Evolutionary conservation across 2,329 filamentous ascomycete genomes (phyloP).

Genomic region (Sodiomyces alkalinus): DNA sequence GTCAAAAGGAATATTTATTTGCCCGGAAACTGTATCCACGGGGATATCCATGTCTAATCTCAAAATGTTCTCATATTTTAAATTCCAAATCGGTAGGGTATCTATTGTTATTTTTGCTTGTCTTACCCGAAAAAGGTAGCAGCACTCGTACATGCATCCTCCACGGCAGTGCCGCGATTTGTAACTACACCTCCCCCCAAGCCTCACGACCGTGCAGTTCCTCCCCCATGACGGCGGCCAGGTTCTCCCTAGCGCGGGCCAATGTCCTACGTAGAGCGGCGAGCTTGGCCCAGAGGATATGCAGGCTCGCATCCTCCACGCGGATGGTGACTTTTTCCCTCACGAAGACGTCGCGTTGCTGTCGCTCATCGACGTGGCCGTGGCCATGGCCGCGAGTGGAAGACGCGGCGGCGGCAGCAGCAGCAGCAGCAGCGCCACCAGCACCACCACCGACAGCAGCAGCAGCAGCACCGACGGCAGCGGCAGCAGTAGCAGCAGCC

Average conservation of each 20-base stretch:
- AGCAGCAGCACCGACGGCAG: too few species aligned
- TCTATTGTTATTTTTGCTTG: too few species aligned
- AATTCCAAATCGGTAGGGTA: too few species aligned
- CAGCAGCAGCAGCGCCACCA: too few species aligned
- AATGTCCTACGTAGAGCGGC: constrained; percentile 62
- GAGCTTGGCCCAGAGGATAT: constrained; percentile 73
- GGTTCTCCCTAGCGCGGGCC: constrained; percentile 50
- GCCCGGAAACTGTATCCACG: too few species aligned
- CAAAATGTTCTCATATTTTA: too few species aligned
- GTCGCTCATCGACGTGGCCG: constrained; percentile 20
- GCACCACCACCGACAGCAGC: too few species aligned
- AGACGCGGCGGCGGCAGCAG: too few species aligned
- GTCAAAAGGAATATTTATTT: too few species aligned
- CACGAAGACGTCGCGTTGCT: constrained; percentile 78
- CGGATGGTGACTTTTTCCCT: constrained; percentile 82
- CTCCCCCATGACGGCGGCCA: constrained; percentile 65
- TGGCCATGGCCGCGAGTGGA: constrained; percentile 10
- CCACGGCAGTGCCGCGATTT: neutral
- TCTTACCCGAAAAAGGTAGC: too few species aligned
- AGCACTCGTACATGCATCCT: neutral
- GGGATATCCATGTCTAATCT: too few species aligned
- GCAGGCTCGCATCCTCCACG: constrained; percentile 73
- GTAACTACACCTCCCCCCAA: neutral
- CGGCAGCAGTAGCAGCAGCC: too few species aligned
- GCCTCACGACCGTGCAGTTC: constrained; percentile 14